phyloP scores from a whole-genome alignment of 805 yeast species.

The Teunomyces kruisii region DNA sequence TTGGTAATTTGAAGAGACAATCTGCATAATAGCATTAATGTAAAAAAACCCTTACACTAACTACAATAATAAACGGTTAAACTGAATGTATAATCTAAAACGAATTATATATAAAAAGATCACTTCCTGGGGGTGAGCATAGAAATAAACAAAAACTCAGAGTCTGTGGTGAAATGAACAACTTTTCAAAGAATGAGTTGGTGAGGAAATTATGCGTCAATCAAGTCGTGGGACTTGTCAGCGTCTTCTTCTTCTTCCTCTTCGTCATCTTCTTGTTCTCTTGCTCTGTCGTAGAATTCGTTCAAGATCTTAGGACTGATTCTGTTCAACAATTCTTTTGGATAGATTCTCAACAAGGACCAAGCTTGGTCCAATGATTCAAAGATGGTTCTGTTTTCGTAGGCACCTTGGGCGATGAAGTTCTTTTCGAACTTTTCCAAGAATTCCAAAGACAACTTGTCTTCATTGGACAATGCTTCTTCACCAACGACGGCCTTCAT shows the following conservation, averaged over 20 bases:
- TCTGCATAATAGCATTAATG: conserved; percentile 3
- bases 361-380: conserved; percentile 98
- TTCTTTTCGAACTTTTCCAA: conserved; percentile 97
- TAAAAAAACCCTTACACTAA: too few species aligned
- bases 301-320: conserved; percentile 94
- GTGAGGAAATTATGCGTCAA: conserved; percentile 34
- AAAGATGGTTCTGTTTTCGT: conserved; percentile 90
- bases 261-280: conserved; percentile 61
- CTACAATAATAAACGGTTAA: background rate
- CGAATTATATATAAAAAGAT: conserved; percentile 1
- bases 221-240: conserved; percentile 42
- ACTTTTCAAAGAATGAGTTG: conserved; percentile 5
- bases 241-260: conserved; percentile 38
- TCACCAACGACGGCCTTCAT: conserved; percentile 99
- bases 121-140: background rate
- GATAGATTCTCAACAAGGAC: conserved; percentile 96
- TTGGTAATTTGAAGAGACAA: conserved; percentile 54
- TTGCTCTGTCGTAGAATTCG: conserved; percentile 91
- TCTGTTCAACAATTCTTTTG: conserved; percentile 98
- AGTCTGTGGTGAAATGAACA: conserved; percentile 7
- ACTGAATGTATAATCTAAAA: background rate
- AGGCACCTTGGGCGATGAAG: conserved; percentile 94
- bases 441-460: conserved; percentile 94
- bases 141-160: conserved; percentile 3
- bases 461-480: conserved; percentile 97